Evolutionary conservation across 2,329 filamentous ascomycete genomes (phyloP).

Genomic region (Apiospora rasikravindrae): DNA sequence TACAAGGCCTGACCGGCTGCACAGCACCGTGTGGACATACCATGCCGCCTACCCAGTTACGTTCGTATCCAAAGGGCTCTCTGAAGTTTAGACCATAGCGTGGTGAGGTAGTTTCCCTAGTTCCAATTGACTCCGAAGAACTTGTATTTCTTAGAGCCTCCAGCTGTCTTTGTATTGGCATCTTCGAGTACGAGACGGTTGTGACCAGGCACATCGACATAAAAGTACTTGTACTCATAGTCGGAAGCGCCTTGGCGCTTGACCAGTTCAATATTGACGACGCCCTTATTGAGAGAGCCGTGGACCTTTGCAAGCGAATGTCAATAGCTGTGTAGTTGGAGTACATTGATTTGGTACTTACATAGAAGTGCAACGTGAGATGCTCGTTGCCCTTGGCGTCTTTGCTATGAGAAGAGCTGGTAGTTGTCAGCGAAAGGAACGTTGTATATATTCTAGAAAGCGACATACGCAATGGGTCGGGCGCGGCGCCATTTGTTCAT

Average conservation of each 20-base stretch:
- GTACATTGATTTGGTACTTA: slow-evolving; percentile 44
- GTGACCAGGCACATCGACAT: slow-evolving; percentile 78
- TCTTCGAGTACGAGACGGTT: slow-evolving; percentile 70
- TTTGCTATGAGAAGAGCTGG: slow-evolving; percentile 68
- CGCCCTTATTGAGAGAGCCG: slow-evolving; percentile 74
- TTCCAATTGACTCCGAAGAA: slow-evolving; percentile 69
- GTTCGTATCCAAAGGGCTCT: neutral
- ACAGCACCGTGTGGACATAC: slow-evolving; percentile 28
- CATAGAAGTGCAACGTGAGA: slow-evolving; percentile 83
- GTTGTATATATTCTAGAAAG: no score
- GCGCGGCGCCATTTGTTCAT: slow-evolving; percentile 79
- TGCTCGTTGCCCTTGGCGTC: slow-evolving; percentile 81
- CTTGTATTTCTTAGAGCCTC: slow-evolving; percentile 52
- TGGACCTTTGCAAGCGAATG: slow-evolving; percentile 62
- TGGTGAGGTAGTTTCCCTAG: slow-evolving; percentile 29
- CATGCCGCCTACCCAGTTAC: neutral
- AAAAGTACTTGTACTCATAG: slow-evolving; percentile 80
- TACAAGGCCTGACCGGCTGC: slow-evolving; percentile 29
- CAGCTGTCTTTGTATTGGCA: slow-evolving; percentile 48
- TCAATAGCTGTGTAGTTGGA: slow-evolving; percentile 30
- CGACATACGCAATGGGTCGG: slow-evolving; percentile 61
- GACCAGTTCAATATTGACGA: slow-evolving; percentile 79
- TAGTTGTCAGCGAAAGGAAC: slow-evolving; percentile 34
- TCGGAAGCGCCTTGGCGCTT: slow-evolving; percentile 68
- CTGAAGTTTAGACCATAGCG: neutral